Conservation (phyloP, 75 land plant genomes). For the Cupressus sempervirens region DNA sequence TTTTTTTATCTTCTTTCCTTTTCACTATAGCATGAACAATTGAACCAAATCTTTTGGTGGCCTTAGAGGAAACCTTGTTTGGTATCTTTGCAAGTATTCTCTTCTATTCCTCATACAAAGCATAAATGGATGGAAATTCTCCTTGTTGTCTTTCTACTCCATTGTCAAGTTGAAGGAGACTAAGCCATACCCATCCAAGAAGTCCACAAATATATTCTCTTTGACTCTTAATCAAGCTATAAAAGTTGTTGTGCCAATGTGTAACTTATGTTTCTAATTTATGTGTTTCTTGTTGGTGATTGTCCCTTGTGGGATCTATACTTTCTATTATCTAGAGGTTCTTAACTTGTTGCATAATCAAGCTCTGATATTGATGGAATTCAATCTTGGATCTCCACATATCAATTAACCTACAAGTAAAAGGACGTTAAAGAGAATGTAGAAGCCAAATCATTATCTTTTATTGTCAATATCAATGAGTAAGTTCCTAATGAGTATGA, state of each 20-base stretch:
- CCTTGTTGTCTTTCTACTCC: slow-evolving; percentile 21
- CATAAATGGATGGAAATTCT: slow-evolving; percentile 50
- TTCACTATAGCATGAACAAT: slow-evolving; percentile 58
- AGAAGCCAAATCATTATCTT: too few species aligned
- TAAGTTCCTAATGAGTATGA: too few species aligned
- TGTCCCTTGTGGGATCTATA: slow-evolving; percentile 19
- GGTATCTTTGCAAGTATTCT: slow-evolving; percentile 61
- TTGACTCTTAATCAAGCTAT: slow-evolving; percentile 56
- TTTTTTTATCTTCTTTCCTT: slow-evolving; percentile 61
- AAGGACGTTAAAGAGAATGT: too few species aligned
- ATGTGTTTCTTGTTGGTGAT: slow-evolving; percentile 62
- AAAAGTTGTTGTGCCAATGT: slow-evolving; percentile 58
- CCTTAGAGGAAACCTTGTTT: slow-evolving; percentile 80
- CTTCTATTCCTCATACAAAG: slow-evolving; percentile 72
- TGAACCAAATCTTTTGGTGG: slow-evolving; percentile 64
- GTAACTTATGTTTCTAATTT: slow-evolving; percentile 75
- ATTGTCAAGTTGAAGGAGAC: slow-evolving; percentile 51
- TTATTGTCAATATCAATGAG: too few species aligned
- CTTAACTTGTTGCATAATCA: slow-evolving; percentile 68
- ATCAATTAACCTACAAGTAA: slow-evolving; percentile 58
- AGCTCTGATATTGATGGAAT: slow-evolving; percentile 68
- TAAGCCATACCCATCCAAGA: slow-evolving; percentile 77
- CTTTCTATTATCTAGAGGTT: slow-evolving; percentile 17
- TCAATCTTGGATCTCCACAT: slow-evolving; percentile 95
- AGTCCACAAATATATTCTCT: slow-evolving; percentile 83